phyloP scores from a whole-genome alignment of 2,329 filamentous ascomycete genomes.

The Camillea tinctor region DNA sequence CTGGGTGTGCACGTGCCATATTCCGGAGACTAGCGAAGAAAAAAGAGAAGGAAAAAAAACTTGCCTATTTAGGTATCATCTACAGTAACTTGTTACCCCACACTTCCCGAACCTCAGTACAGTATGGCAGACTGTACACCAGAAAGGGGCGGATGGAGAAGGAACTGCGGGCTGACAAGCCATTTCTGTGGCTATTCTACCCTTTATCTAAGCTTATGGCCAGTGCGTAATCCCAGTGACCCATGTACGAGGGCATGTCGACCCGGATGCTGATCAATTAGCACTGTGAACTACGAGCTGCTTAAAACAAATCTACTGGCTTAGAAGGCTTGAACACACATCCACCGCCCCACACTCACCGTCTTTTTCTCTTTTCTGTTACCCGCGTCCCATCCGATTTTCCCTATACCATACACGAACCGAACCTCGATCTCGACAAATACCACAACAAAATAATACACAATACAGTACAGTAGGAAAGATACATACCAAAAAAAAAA shows the following conservation, averaged over 20 bases:
- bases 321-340: background rate
- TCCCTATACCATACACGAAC: background rate
- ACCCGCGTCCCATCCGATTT: background rate
- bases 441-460: no score
- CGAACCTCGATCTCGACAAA: background rate
- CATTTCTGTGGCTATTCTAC: no score
- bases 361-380: background rate
- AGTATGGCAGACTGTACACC: background rate
- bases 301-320: background rate
- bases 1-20: background rate
- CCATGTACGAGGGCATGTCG: background rate
- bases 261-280: background rate
- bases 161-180: background rate
- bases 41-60: conserved; percentile 10
- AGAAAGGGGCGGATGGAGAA: background rate
- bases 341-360: background rate
- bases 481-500: no score
- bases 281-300: background rate
- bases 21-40: background rate
- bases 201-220: no score
- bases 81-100: background rate
- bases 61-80: background rate
- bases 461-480: background rate
- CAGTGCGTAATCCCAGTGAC: background rate
- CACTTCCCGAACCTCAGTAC: background rate